Evolutionary conservation across 495 filamentous ascomycete species (phyloP).

Genomic region (Penicillium coprophilum): DNA sequence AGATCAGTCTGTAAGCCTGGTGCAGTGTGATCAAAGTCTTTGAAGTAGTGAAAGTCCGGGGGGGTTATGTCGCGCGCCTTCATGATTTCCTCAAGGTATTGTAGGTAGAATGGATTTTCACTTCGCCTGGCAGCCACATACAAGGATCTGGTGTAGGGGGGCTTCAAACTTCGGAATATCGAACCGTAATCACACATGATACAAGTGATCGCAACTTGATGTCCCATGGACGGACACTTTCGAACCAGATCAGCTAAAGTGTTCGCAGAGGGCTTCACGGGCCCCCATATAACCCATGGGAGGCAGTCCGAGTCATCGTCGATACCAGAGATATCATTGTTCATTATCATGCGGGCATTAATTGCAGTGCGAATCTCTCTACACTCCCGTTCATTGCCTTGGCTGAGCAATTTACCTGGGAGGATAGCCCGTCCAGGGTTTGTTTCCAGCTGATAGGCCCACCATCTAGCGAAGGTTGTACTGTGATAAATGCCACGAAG

Average conservation of each 20-base stretch:
- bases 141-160: conserved; percentile 17
- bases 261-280: conserved; percentile 17
- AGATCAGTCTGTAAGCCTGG: conserved; percentile 21
- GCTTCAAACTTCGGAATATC: conserved; percentile 16
- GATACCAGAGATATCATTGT: conserved; percentile 23
- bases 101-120: conserved; percentile 21
- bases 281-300: conserved; percentile 23
- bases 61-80: conserved; percentile 6
- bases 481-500: conserved; percentile 30
- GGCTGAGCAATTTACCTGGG: conserved; percentile 16
- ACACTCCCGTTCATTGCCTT: conserved; percentile 17
- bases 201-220: conserved; percentile 22
- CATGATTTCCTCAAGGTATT: conserved; percentile 21
- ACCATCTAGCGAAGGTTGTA: conserved; percentile 30
- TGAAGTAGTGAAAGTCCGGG: not conserved
- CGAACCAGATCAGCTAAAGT: conserved; percentile 20
- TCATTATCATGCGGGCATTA: conserved; percentile 27
- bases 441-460: conserved; percentile 23
- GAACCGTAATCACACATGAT: conserved; percentile 21
- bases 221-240: conserved; percentile 22
- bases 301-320: conserved; percentile 20
- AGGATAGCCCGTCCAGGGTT: conserved; percentile 14
- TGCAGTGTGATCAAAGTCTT: not conserved
- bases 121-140: conserved; percentile 21
- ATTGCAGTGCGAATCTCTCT: conserved; percentile 22